These are phyloP conservation scores for Scopulariopsis brevicaulis DNA, from an alignment of 2,329 filamentous ascomycete genomes.

Conservation along the genomic window DNA sequence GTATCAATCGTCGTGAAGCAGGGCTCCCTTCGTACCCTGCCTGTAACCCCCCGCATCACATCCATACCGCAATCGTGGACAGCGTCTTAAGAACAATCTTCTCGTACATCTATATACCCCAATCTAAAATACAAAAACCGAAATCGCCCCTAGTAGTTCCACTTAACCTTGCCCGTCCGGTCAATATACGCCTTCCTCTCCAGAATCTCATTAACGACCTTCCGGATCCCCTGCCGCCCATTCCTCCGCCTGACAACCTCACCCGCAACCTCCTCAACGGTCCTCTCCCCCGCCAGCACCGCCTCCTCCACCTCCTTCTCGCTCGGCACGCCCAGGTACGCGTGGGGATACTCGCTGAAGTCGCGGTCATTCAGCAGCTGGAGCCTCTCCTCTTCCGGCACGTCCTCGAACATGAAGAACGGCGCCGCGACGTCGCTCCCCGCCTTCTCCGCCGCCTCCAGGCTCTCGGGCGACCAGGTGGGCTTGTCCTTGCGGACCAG, in stretches of 20 bases:
- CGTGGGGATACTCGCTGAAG: constrained; percentile 65
- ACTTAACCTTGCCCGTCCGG: constrained; percentile 28
- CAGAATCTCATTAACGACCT: constrained; percentile 60
- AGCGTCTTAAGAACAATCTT: constrained; percentile 9
- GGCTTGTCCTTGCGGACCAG: constrained; percentile 62
- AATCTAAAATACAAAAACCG: constrained; percentile 3
- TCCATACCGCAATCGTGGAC: background rate
- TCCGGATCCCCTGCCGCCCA: constrained; percentile 56
- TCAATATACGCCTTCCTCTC: constrained; percentile 45
- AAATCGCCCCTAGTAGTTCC: constrained; percentile 12
- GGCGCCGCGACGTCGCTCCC: constrained; percentile 38
- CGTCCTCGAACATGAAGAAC: constrained; percentile 53
- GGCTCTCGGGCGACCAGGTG: constrained; percentile 62
- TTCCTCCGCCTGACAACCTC: constrained; percentile 48
- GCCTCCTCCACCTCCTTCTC: constrained; percentile 48
- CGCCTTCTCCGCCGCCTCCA: constrained; percentile 49
- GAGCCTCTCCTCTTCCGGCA: constrained; percentile 31
- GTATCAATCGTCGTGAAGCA: no score
- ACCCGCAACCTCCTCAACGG: constrained; percentile 47
- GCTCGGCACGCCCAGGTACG: constrained; percentile 57
- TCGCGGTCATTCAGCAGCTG: constrained; percentile 49
- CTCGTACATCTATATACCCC: constrained; percentile 8
- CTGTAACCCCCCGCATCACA: background rate
- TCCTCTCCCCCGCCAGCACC: constrained; percentile 26
- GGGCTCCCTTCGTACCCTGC: no score